These are phyloP conservation scores for Coprinopsis strossmayeri DNA, from an alignment of 768 basidiomycete genomes.

Conservation along the genomic window DNA sequence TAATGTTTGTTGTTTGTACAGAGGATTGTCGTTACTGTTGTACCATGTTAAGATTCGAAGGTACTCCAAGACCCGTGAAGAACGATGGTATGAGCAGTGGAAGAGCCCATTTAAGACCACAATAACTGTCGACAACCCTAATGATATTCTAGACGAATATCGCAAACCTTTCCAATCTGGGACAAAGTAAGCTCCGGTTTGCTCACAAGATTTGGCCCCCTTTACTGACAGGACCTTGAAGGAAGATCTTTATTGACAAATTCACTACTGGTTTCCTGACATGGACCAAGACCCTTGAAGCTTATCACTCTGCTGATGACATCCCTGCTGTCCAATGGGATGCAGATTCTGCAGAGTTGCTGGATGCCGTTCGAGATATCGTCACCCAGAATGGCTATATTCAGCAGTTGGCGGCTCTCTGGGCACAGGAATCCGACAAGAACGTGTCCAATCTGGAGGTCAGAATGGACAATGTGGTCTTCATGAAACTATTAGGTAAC, in stretches of 20 bases:
- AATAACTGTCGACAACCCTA: conserved; percentile 40
- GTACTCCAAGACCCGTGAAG: conserved; percentile 61
- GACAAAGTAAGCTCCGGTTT: background rate
- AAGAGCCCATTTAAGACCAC: conserved; percentile 48
- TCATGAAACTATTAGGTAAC: conserved; percentile 34
- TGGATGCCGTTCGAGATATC: conserved; percentile 45
- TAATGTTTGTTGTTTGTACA: conserved; percentile 4
- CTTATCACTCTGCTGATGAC: conserved; percentile 39
- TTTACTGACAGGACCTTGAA: conserved; percentile 13
- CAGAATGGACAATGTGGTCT: conserved; percentile 40
- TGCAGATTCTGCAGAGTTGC: conserved; percentile 35
- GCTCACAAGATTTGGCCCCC: background rate
- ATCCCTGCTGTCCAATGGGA: conserved; percentile 47
- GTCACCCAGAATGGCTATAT: conserved; percentile 53
- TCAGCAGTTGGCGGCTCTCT: conserved; percentile 51
- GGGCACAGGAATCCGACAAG: conserved; percentile 77
- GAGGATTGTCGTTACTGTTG: conserved; percentile 10
- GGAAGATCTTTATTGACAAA: conserved; percentile 63
- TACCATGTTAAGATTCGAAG: conserved; percentile 41
- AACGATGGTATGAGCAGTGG: conserved; percentile 74
- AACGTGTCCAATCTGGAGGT: conserved; percentile 46
- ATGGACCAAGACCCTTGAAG: conserved; percentile 62
- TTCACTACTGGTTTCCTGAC: conserved; percentile 71
- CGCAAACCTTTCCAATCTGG: conserved; percentile 27
- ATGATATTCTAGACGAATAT: conserved; percentile 43